Conservation (phyloP, 306 rosid species). For the Dicorynia guianensis region DNA sequence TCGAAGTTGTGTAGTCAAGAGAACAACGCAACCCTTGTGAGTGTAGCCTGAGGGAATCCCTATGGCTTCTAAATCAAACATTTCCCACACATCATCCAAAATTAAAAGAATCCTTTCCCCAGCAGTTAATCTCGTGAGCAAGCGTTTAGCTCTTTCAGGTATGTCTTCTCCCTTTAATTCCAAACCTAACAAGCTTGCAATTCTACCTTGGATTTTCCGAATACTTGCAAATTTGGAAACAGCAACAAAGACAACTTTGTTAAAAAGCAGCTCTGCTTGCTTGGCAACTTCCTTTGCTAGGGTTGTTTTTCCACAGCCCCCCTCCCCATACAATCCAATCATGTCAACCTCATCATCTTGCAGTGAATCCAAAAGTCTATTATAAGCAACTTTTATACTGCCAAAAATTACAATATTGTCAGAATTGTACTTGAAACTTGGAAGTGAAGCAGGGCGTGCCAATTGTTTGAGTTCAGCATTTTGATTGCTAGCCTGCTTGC, state of each 20-base stretch:
- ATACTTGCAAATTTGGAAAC: not conserved
- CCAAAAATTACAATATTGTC: not conserved
- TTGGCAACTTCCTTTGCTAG: not conserved
- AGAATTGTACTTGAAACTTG: not conserved
- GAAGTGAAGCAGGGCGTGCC: not conserved
- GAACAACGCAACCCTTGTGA: not conserved
- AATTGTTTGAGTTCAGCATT: not conserved
- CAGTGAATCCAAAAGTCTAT: not conserved
- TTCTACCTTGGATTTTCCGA: not conserved
- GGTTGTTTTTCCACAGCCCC: not conserved
- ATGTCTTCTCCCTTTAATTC: fast-evolving
- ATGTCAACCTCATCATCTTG: not conserved
- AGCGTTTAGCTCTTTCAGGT: fast-evolving
- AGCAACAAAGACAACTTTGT: not conserved
- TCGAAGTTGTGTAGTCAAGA: not conserved
- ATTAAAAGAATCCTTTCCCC: not conserved
- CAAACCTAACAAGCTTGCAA: not conserved
- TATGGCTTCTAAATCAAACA: not conserved
- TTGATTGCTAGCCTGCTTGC: not conserved
- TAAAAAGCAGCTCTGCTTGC: not conserved
- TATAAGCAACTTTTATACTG: not conserved
- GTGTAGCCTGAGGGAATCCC: not conserved
- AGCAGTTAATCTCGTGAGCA: not conserved
- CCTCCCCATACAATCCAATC: not conserved
- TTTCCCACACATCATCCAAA: not conserved